These are phyloP conservation scores for Lumnitzera racemosa DNA, from an alignment of 345 rosid species.

Conservation along the genomic window DNA sequence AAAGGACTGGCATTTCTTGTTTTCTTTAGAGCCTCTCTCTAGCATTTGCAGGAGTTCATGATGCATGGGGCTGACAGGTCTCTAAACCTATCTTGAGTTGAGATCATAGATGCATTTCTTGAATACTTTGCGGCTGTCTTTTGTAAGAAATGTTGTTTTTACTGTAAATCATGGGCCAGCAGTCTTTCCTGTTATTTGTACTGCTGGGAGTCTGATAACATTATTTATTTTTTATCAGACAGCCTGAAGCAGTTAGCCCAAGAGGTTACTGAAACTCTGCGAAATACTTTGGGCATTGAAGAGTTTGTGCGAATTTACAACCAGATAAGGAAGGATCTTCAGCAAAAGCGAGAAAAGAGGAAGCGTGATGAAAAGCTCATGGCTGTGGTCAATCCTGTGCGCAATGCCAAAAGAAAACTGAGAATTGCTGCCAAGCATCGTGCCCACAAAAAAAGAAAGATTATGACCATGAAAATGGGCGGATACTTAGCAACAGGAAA, in stretches of 20 bases:
- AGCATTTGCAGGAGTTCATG: too few relatives aligned
- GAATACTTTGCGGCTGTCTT: too few relatives aligned
- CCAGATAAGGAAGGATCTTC: conserved; percentile 53
- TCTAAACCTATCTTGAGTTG: too few relatives aligned
- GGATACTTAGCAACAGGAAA: conserved; percentile 16
- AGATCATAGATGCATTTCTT: too few relatives aligned
- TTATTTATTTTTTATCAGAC: conserved; percentile 25
- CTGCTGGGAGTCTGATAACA: too few relatives aligned
- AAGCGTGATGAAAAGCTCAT: conserved; percentile 66
- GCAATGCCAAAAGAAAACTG: conserved; percentile 83
- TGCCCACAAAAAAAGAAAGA: conserved; percentile 74
- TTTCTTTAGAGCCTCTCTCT: too few relatives aligned
- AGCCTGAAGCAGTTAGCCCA: conserved; percentile 63
- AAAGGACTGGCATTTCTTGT: too few relatives aligned
- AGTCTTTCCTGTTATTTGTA: too few relatives aligned
- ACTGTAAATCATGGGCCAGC: too few relatives aligned
- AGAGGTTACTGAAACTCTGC: conserved; percentile 52
- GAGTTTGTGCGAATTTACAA: conserved; percentile 45
- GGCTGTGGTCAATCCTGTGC: conserved; percentile 79
- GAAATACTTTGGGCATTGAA: conserved; percentile 46
- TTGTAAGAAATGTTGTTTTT: too few relatives aligned
- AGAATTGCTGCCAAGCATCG: conserved; percentile 66
- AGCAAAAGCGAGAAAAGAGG: conserved; percentile 66
- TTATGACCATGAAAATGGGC: conserved; percentile 56
- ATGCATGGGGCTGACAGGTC: too few relatives aligned